Evolutionary conservation across 192 early-diverging fungal species (phyloP), one percentile per base, ranked within the genome.

Genomic region (Piromyces finnis): DNA sequence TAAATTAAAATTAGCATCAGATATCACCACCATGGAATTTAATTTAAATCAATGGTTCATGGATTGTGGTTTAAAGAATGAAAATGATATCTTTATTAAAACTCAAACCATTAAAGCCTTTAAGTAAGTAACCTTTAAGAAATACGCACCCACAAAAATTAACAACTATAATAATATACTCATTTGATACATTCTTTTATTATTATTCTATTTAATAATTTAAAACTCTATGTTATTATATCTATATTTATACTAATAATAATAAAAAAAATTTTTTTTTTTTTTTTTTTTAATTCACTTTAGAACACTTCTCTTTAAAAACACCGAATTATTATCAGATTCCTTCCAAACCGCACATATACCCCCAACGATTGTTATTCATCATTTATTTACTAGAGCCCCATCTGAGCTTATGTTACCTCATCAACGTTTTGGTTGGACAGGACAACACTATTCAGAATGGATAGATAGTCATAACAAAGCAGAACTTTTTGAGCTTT

Each of bases 1-100:
- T 39, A 92, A 92, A 80, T 83, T 92, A 28, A 88, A 90, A 80
- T 84, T 94, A 36, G 90, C 91, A 29, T 83, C 84, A 41, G 93
- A 94, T 82, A 88, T 94, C 87, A 89, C 91, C 15, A 92, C 93
- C 81, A 83, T 94, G 28, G 93, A 94, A 81, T 93, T 91, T 83
- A 86, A 84, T 7, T 79, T 92, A 13, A 91, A 84, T 81, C 90
- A 92, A 81, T 90, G 89, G 84, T 81, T 93, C 39, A 81, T 83
- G 39, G 88, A 89, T 22, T 84, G 84, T 80, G 87, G 90, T 17
- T 81, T 88, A 80, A 90, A 88, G 79, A 82, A 92, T 29, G 91
- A 92, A 27, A 29, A 80, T 28, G 89, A 91, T 79, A 78, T 90
- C 59, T 89, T 87, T 26, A 82, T 89, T 17, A 85, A 85, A 29